Evolutionary conservation across 306 rosid species (phyloP).

Genomic region (Alnus rubra): DNA sequence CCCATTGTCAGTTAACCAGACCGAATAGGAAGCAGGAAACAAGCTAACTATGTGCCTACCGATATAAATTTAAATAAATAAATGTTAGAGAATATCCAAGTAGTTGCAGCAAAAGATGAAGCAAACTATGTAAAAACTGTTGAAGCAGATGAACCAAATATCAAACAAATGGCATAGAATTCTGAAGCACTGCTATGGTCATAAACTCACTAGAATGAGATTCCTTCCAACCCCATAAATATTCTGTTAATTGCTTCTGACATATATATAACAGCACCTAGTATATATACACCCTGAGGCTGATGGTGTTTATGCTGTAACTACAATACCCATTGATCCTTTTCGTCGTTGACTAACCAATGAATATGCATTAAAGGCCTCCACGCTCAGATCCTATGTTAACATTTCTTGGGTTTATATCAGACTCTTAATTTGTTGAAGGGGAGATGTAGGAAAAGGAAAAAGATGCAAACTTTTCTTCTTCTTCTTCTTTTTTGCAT

Average conservation of each 20-base stretch:
- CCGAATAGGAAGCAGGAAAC: constrained; percentile 23
- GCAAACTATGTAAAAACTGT: neutral
- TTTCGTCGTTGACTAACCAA: neutral
- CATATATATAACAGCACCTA: neutral
- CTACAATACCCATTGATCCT: neutral
- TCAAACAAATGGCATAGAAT: neutral
- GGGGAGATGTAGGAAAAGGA: neutral
- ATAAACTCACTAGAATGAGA: neutral
- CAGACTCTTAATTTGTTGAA: neutral
- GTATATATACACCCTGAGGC: neutral
- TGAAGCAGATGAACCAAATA: neutral
- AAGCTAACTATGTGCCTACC: constrained; percentile 25
- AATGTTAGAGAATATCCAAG: constrained; percentile 3
- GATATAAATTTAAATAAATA: neutral
- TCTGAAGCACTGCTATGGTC: neutral
- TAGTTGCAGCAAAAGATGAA: neutral
- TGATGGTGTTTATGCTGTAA: neutral
- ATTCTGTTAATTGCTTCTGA: neutral
- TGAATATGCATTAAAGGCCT: neutral
- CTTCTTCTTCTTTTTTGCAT: neutral
- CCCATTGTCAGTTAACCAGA: constrained; percentile 60
- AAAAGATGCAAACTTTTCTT: neutral
- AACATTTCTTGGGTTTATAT: no score
- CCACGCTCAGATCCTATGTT: neutral
- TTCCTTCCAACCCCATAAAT: neutral